Conservation (phyloP, 148 eudicot species). For the Limonium bicolor region DNA sequence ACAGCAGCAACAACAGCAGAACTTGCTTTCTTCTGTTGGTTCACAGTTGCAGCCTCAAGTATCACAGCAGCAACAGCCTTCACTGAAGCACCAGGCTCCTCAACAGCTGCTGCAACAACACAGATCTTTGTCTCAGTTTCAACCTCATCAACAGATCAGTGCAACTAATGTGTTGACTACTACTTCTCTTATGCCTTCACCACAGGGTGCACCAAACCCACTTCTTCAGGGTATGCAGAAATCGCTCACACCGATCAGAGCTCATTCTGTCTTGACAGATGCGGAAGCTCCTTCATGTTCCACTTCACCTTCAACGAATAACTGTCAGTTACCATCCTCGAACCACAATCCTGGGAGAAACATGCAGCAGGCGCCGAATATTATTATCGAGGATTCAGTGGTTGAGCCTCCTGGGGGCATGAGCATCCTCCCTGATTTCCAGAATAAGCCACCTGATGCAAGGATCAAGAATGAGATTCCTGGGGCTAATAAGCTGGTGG, state of each 20-base stretch:
- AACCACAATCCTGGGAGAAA: constrained; percentile 30
- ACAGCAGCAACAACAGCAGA: constrained; percentile 24
- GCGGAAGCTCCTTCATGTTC: constrained; percentile 85
- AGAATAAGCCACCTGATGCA: constrained; percentile 30
- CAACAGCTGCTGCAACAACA: constrained; percentile 45
- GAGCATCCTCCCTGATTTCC: constrained; percentile 32
- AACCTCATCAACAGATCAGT: constrained; percentile 30
- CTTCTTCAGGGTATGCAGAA: constrained; percentile 45
- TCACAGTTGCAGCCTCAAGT: constrained; percentile 21
- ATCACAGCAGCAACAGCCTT: constrained; percentile 17
- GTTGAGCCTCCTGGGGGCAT: constrained; percentile 27
- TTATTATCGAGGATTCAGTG: constrained; percentile 30
- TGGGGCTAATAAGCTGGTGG: constrained; percentile 28
- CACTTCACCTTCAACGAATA: constrained; percentile 74
- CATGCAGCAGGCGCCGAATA: constrained; percentile 31
- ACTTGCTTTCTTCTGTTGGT: constrained; percentile 16
- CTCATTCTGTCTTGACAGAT: constrained; percentile 42
- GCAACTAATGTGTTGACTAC: constrained; percentile 37
- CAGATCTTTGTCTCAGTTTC: constrained; percentile 26
- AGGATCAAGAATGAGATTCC: constrained; percentile 45
- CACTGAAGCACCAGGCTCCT: too few relatives aligned
- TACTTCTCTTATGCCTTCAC: constrained; percentile 34
- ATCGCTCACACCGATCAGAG: constrained; percentile 17
- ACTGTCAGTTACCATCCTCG: constrained; percentile 41
- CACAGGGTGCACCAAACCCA: constrained; percentile 37